These are phyloP conservation scores for Paraphaeosphaeria minitans DNA, from an alignment of 2,329 filamentous ascomycete species.

Conservation along the genomic window DNA sequence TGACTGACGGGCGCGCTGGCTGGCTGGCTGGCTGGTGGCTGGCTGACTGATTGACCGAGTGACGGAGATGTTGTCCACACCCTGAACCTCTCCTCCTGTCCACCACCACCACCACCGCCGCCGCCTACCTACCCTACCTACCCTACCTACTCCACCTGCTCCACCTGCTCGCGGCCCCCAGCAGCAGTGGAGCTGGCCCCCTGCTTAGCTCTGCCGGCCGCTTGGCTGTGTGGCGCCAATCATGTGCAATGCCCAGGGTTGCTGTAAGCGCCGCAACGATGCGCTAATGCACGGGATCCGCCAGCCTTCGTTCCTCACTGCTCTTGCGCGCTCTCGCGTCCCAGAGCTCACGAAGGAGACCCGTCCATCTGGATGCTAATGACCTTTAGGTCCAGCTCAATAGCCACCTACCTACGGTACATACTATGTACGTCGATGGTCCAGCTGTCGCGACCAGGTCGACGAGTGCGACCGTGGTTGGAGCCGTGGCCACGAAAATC, in stretches of 20 bases:
- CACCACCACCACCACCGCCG: no score
- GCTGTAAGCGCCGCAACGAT: conserved; percentile 24
- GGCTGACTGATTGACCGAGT: no score
- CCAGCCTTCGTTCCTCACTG: conserved; percentile 12
- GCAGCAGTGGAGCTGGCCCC: conserved; percentile 11
- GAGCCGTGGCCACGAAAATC: background rate
- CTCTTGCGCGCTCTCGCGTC: conserved; percentile 6
- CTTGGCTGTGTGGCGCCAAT: conserved; percentile 11
- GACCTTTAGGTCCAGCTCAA: conserved; percentile 11
- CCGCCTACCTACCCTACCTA: no score
- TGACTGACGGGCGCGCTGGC: no score
- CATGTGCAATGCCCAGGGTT: background rate
- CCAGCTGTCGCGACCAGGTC: background rate
- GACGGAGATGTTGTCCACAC: conserved; percentile 3
- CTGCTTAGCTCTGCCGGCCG: conserved; percentile 15
- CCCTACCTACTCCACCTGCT: no score
- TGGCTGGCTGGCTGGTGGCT: no score
- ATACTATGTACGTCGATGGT: conserved; percentile 10
- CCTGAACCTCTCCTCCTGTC: background rate
- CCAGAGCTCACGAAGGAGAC: conserved; percentile 2
- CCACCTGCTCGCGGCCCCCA: conserved; percentile 25
- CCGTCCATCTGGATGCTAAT: conserved; percentile 16
- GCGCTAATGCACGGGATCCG: conserved; percentile 16
- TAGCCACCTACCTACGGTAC: conserved; percentile 19
- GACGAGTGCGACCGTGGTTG: no score